Evolutionary conservation across 208 protist species (phyloP), one percentile per base, ranked within the genome.

Genomic region (Sergeia podlipaevii): DNA sequence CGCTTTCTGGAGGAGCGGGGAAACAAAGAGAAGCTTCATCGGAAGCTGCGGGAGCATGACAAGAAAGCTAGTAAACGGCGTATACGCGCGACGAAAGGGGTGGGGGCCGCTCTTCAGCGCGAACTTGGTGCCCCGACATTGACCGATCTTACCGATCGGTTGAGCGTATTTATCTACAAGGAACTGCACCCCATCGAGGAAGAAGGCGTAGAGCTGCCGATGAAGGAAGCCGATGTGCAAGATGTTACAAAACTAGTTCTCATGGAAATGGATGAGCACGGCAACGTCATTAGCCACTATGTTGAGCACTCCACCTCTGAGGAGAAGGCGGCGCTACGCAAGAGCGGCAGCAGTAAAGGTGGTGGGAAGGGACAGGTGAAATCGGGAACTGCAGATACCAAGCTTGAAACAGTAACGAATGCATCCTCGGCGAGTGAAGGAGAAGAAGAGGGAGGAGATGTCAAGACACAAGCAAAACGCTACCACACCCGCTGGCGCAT

Each of bases 161-260:
- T 83, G 7, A 68, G 66, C 29, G 52, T 83, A 6, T 78, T 83
- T 28, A 48, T 83, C 3, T 49, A 69, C 0, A 78, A 68, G 49
- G 60, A 70, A 43, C 42, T 55, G 6, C 43, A 49, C 24, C 56
- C 56, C 0, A n/a, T 69, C 27, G 62, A 68, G 55, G 46, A 50
- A 27, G 58, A 23, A 15, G 41, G 29, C 28, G 6, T 30, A 26
- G 44, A 0, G 48, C 45, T 4, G 38, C 17, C 0, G 27, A 27
- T 8, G 41, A 36, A 42, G 51, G 10, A 50, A 48, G 54, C 4
- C 20, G 15, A 39, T 48, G 4, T 30, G 23, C 18, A 10, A 21
- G 20, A 27, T 27, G 17, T n/a, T n/a, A 30, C 43, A 7, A 49
- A 49, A n/a, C 6, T 49, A 10, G 43, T 21, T 10, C 20, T 4